These are phyloP conservation scores for Flaveria trinervia DNA, from an alignment of 129 eudicot genomes.

Conservation along the genomic window DNA sequence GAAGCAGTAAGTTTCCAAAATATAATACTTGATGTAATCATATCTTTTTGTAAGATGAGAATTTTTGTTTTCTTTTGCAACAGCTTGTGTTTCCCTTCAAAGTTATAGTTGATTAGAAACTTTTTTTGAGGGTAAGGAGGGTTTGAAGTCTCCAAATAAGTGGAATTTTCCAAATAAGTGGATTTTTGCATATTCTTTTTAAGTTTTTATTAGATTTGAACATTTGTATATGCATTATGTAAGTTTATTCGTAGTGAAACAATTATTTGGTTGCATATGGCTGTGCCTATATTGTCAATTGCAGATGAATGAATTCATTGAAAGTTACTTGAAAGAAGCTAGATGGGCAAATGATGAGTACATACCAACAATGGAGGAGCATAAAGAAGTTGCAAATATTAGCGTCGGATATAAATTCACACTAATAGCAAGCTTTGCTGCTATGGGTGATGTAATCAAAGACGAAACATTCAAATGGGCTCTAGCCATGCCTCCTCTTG, in stretches of 20 bases:
- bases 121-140: too few relatives aligned
- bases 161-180: too few relatives aligned
- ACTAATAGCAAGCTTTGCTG: not conserved
- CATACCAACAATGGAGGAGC: constrained; percentile 8
- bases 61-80: too few relatives aligned
- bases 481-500: not conserved
- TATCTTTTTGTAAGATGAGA: too few relatives aligned
- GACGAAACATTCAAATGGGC: constrained; percentile 13
- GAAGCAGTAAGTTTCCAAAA: not conserved
- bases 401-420: not conserved
- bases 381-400: not conserved
- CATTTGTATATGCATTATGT: too few relatives aligned
- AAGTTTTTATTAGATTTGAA: too few relatives aligned
- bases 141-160: too few relatives aligned
- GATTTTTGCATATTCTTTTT: too few relatives aligned
- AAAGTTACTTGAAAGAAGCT: not conserved
- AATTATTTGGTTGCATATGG: not conserved
- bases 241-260: too few relatives aligned
- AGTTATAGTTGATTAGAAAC: too few relatives aligned
- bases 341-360: constrained; percentile 1
- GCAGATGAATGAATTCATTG: not conserved
- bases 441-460: constrained; percentile 2
- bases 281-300: not conserved
- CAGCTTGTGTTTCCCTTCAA: too few relatives aligned
- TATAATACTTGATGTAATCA: too few relatives aligned